Evolutionary conservation across 2,329 filamentous ascomycete species (phyloP).

Genomic region (Xylariaceae sp.): DNA sequence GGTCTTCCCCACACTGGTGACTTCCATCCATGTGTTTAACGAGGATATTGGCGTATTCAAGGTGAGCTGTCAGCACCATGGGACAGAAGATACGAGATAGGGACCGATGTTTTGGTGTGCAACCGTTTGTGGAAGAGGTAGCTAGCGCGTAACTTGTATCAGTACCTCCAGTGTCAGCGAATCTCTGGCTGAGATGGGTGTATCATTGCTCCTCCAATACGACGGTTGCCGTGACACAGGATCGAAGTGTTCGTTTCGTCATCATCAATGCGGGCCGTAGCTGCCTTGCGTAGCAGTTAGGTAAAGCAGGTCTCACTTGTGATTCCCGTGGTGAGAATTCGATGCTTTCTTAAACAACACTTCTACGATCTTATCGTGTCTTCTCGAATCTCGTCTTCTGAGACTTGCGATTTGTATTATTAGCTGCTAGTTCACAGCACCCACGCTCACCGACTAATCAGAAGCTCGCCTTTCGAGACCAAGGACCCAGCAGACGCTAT

Average conservation of each 20-base stretch:
- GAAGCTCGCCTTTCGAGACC: not conserved
- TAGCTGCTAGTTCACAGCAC: not conserved
- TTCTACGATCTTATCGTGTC: not conserved
- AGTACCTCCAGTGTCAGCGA: not conserved
- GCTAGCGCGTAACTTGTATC: not conserved
- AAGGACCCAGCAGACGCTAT: slow-evolving; percentile 7
- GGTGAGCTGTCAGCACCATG: not conserved
- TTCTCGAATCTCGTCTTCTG: not conserved
- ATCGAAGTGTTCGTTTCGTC: slow-evolving; percentile 12
- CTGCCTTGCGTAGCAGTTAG: slow-evolving; percentile 10
- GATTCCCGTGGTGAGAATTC: too few relatives aligned
- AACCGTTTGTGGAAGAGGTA: not conserved
- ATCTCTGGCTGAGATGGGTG: not conserved
- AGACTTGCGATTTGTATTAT: not conserved
- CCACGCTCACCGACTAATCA: slow-evolving; percentile 9
- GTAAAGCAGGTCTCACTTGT: too few relatives aligned
- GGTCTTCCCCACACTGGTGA: not conserved
- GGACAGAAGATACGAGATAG: not conserved
- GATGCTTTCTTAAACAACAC: not conserved
- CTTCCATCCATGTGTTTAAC: not conserved
- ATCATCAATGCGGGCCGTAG: slow-evolving; percentile 11
- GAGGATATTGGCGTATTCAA: not conserved
- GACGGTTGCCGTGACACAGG: too few relatives aligned
- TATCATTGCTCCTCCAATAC: not conserved
- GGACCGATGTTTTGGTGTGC: not conserved